Conservation (phyloP, 352 stramenopile species). For the Phytophthora megakarya region DNA sequence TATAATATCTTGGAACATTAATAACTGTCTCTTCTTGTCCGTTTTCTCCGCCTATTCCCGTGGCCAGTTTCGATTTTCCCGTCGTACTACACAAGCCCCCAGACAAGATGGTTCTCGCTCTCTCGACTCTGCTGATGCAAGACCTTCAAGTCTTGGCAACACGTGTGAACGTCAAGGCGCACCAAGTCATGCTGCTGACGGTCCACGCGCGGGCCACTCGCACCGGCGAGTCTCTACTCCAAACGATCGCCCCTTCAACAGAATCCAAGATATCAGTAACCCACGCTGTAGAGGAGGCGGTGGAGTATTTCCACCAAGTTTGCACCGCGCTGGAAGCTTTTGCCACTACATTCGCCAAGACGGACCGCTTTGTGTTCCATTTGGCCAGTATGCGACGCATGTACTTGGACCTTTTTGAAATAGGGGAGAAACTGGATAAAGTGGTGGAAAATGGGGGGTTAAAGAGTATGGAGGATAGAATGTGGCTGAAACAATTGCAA, state of each 20-base stretch:
- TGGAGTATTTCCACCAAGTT: neutral
- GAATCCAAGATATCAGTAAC: neutral
- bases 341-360: constrained; percentile 26
- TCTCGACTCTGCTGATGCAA: neutral
- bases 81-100: too few relatives aligned
- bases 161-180: neutral
- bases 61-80: constrained; percentile 12
- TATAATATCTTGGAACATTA: too few relatives aligned
- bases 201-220: constrained; percentile 8
- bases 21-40: too few relatives aligned
- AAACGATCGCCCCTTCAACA: neutral
- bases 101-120: neutral
- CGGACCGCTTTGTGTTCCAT: constrained; percentile 27
- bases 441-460: constrained; percentile 1
- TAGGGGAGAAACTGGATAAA: constrained; percentile 13
- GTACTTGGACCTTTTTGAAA: constrained; percentile 11
- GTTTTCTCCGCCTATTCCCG: neutral
- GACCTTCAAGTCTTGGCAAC: neutral
- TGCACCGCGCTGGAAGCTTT: neutral
- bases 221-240: constrained; percentile 4
- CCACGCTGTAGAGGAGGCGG: neutral
- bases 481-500: constrained; percentile 18
- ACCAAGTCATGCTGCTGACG: constrained; percentile 21
- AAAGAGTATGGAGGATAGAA: neutral
- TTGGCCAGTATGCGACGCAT: constrained; percentile 31